Percentiles rank a stretch among this genome's conserved stretches.
Evolutionary conservation across 768 basidiomycete genomes (phyloP).

Genomic region (Tephrocybe sp.): DNA sequence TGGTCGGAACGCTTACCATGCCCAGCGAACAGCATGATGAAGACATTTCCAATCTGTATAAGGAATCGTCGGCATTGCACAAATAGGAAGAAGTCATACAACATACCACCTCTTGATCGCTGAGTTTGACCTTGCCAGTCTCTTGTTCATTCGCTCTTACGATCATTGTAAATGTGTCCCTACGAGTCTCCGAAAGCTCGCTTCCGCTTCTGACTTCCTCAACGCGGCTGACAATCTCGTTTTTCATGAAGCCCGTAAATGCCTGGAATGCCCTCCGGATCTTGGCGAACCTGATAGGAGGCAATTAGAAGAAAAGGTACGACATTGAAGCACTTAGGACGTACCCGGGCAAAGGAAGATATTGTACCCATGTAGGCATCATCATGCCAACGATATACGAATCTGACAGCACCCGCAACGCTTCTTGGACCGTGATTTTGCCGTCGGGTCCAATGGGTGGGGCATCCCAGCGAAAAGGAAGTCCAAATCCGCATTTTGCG

Average conservation of each 20-base stretch:
- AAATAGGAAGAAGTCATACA: background rate
- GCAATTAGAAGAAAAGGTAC: background rate
- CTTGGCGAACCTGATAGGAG: constrained; percentile 23
- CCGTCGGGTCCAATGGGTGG: constrained; percentile 35
- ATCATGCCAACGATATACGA: constrained; percentile 12
- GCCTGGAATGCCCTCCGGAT: constrained; percentile 26
- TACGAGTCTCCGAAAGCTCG: constrained; percentile 5
- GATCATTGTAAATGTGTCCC: constrained; percentile 40
- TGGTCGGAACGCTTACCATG: too few species aligned
- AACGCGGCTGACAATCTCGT: constrained; percentile 31
- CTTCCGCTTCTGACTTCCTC: constrained; percentile 19
- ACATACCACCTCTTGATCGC: constrained; percentile 38
- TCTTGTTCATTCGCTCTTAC: constrained; percentile 45
- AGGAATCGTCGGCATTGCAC: too few species aligned
- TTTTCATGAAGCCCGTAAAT: constrained; percentile 35
- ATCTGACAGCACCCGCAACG: constrained; percentile 31
- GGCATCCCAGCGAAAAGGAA: constrained; percentile 36
- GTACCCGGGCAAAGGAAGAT: constrained; percentile 13
- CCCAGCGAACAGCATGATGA: too few species aligned
- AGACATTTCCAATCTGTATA: too few species aligned
- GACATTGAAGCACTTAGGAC: background rate
- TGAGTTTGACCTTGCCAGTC: constrained; percentile 34
- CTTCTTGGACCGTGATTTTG: constrained; percentile 34
- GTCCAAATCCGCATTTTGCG: constrained; percentile 43
- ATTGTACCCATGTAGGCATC: constrained; percentile 8